Base-by-base conservation (phyloP, 2,329 filamentous ascomycete genomes). In the Corniculantispora saksenae region DNA sequence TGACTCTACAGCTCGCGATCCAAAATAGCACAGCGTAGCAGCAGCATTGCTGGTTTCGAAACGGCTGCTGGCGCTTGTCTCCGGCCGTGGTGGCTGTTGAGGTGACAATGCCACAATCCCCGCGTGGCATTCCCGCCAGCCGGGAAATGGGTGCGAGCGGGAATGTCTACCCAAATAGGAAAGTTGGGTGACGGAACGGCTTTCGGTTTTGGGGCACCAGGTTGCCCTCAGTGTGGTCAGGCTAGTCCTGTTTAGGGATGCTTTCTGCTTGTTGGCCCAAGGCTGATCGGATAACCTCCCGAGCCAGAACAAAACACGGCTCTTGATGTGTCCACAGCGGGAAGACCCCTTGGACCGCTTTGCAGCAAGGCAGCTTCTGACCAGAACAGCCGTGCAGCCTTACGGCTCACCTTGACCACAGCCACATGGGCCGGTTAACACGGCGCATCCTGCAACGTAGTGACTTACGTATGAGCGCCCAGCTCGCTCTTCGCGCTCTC, bases 161-260 rank as follows among this genome's bases (percentile, higher is more conserved):
- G 45, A 51, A 51, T 35, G 17, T n/a, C 29, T 63, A 25, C 60
- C 60, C 40, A 38, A 48, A 47, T 38, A 21, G 51, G 60, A 43
- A 27, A 55, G 25, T 40, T 48, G 23, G 51, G 27, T 47, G 60
- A 38, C 60, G 60, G 51, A 6, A 17, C 51, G 51, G 60, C 27
- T 55, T 63, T 63, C 60, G 50, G 38, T 48, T 63, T 32, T 63
- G 47, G 40, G 51, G 51, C 40, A 55, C 27, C n/a, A 48, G 23
- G 13, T n/a, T 17, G 51, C 27, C 45, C 10, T 53, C 29, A 12
- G n/a, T 3, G 25, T 10, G 10, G 35, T 3, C 19, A n/a, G 15
- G 27, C 60, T 62, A 62, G 27, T 47, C 50, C 40, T 35, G 13
- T 62, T 54, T 25, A 25, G 48, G 59, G 25, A 62, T 40, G 51